These are phyloP conservation scores for Candida adriatica DNA, from an alignment of 805 yeast genomes.

Conservation along the genomic window DNA sequence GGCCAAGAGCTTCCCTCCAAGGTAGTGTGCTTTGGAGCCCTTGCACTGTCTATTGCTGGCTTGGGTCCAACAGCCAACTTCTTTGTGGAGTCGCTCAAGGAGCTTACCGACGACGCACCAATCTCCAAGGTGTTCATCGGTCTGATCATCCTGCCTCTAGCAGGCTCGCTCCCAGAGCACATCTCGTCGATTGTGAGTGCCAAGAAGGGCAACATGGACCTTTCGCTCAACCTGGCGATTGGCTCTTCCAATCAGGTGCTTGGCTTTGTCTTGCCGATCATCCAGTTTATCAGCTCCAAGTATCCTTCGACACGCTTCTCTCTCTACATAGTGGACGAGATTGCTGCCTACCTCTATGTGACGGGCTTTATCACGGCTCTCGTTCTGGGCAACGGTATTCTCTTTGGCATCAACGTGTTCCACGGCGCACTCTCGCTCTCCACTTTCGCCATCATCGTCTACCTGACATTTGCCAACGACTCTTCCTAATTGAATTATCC, in stretches of 20 bases:
- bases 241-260: conserved; percentile 19
- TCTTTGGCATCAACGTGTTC: conserved; percentile 12
- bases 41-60: conserved; percentile 18
- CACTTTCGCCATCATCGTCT: conserved; percentile 12
- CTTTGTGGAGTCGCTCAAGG: conserved; percentile 19
- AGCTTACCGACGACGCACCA: conserved; percentile 15
- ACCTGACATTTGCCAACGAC: conserved; percentile 13
- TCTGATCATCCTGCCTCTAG: conserved; percentile 18
- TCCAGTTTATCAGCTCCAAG: conserved; percentile 17
- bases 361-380: conserved; percentile 9
- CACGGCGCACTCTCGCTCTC: conserved; percentile 12
- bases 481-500: background rate
- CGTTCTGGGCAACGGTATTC: conserved; percentile 9
- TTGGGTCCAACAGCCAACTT: conserved; percentile 19
- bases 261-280: conserved; percentile 20
- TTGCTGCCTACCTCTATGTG: conserved; percentile 11
- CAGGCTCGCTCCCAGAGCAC: conserved; percentile 22
- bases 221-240: conserved; percentile 15
- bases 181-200: conserved; percentile 18
- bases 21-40: conserved; percentile 17
- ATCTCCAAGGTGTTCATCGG: conserved; percentile 21
- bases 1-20: conserved; percentile 12
- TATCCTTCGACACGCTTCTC: conserved; percentile 17
- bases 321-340: conserved; percentile 15
- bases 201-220: conserved; percentile 18